Conservation (phyloP, 345 rosid genomes). For the Eucalyptus sp. region DNA sequence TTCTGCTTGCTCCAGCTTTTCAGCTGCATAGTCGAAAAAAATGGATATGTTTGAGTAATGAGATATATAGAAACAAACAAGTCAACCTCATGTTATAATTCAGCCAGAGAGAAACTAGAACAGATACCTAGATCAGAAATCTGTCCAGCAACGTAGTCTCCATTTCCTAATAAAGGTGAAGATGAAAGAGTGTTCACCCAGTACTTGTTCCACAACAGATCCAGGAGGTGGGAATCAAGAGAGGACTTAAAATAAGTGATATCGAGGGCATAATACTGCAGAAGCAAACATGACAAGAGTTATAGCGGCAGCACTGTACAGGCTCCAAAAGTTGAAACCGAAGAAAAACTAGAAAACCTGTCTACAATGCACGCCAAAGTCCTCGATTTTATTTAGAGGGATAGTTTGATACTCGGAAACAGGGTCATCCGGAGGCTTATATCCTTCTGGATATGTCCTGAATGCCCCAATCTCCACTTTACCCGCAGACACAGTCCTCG, state of each 20-base stretch:
- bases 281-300: background rate
- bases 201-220: constrained; percentile 94
- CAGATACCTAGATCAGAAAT: constrained; percentile 87
- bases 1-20: constrained; percentile 97
- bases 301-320: background rate
- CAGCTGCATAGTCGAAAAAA: constrained; percentile 38
- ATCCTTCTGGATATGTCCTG: constrained; percentile 94
- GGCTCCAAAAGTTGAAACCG: background rate
- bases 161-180: constrained; percentile 94
- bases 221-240: constrained; percentile 94
- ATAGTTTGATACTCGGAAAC: constrained; percentile 94
- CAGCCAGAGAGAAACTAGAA: background rate
- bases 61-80: background rate
- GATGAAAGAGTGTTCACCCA: constrained; percentile 98
- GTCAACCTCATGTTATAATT: background rate
- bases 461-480: constrained; percentile 99
- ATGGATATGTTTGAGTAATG: background rate
- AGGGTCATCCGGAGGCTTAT: constrained; percentile 72
- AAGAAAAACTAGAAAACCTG: constrained; percentile 66
- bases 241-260: constrained; percentile 95
- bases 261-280: constrained; percentile 89
- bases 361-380: constrained; percentile 92
- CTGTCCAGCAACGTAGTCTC: constrained; percentile 98
- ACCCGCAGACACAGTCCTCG: constrained; percentile 99
- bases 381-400: constrained; percentile 88